These are phyloP conservation scores for Umbelopsis sp. DNA, from an alignment of 192 early-diverging fungal genomes.

Conservation along the genomic window DNA sequence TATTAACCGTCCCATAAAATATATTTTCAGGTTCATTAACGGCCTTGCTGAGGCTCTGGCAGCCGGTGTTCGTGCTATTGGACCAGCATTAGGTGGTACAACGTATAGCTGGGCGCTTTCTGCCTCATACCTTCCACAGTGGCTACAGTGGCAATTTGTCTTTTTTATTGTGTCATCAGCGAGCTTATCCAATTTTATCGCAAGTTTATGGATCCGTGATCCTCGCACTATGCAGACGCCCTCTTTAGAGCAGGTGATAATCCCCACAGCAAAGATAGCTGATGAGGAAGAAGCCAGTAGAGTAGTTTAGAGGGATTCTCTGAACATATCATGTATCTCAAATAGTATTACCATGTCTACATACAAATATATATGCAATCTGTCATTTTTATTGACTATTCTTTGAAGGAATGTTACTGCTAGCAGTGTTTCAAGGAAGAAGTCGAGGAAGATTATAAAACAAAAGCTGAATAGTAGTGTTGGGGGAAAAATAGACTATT, in stretches of 20 bases:
- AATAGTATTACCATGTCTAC: too few species aligned
- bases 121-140: neutral
- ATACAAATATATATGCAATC: too few species aligned
- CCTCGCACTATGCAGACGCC: neutral
- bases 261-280: neutral
- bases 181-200: neutral
- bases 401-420: too few species aligned
- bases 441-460: too few species aligned
- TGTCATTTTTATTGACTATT: too few species aligned
- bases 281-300: neutral
- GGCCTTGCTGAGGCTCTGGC: constrained; percentile 7
- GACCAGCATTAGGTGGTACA: constrained; percentile 2
- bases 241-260: neutral
- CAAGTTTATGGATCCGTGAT: constrained; percentile 12
- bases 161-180: neutral
- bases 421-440: too few species aligned
- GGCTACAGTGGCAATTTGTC: constrained; percentile 12
- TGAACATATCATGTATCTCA: too few species aligned
- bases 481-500: too few species aligned
- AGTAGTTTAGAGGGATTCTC: neutral
- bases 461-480: too few species aligned
- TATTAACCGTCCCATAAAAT: neutral
- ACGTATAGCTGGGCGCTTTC: constrained; percentile 6
- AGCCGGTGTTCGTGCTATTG: constrained; percentile 7
- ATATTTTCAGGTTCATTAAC: neutral